Evolutionary conservation across 495 filamentous ascomycete species (phyloP), one percentile per base, ranked within the genome.

Genomic region (Neurospora sp.): DNA sequence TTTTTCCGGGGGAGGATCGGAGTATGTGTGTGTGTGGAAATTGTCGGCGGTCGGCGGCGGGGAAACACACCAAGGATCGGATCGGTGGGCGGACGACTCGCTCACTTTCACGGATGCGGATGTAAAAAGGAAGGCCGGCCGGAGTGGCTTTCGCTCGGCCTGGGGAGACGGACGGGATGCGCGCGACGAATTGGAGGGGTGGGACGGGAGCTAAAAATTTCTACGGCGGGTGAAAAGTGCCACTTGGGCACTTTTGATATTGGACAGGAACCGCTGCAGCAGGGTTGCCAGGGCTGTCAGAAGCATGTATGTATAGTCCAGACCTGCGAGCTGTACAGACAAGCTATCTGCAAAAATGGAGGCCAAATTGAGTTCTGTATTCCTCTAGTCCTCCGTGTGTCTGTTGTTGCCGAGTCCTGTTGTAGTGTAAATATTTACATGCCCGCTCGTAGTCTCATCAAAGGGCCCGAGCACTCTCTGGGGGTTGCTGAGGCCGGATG

Each of bases 191-290:
- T 62, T 60, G 39, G 71, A 31, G 31, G 20, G 71, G 41, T 71
- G 49, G 49, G 23, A 60, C 49, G 49, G 23, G 23, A 62, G 49
- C 49, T 35, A 82, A 85, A 86, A 84, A 84, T 84, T 85, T 85
- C 78, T 84, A 83, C 73, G 79, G 81, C 46, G 74, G 78, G 23
- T 42, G 40, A 62, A 62, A 72, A 69, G 39, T 20, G 41, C 74
- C 73, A 75, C 16, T 40, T 72, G 77, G 39, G 79, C 77, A 79
- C 69, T 75, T 79, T 76, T 73, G 74, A 75, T 76, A 75, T 73
- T 42, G 60, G 39, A 38, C 42, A 27, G 39, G 31, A 40, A 11
- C 66, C 23, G 38, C 37, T 31, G 66, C 27, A 60, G 49, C 18
- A 72, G 31, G 69, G 70, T 38, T 11, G 40, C 54, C 46, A 18